These are phyloP conservation scores for Alternaria infectoria DNA, from an alignment of 2,329 filamentous ascomycete species.

Conservation along the genomic window DNA sequence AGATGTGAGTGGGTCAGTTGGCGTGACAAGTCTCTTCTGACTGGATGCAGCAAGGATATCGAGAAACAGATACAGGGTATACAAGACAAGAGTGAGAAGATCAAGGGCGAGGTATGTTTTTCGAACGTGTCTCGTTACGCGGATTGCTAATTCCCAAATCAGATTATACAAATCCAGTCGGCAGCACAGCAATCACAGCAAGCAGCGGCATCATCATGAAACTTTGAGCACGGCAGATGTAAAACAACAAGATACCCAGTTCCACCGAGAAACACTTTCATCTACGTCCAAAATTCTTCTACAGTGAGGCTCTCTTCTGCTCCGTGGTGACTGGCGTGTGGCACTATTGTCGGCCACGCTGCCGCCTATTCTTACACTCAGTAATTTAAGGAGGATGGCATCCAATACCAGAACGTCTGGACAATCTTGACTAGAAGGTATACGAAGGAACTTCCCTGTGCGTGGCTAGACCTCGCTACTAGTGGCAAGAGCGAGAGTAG, in stretches of 20 bases:
- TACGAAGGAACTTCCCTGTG: neutral
- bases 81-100: slow-evolving; percentile 68
- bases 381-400: neutral
- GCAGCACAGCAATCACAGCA: slow-evolving; percentile 34
- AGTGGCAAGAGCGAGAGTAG: neutral
- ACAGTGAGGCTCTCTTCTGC: neutral
- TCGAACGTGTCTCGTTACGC: neutral
- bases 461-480: neutral
- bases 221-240: neutral
- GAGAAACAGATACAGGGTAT: slow-evolving; percentile 70
- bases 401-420: neutral
- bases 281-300: neutral
- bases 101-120: slow-evolving; percentile 65
- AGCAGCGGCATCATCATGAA: slow-evolving; percentile 17
- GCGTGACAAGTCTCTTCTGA: slow-evolving; percentile 2
- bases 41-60: slow-evolving; percentile 63
- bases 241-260: slow-evolving; percentile 10
- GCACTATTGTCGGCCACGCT: neutral
- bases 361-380: neutral
- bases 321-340: neutral
- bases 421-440: neutral
- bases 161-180: slow-evolving; percentile 40
- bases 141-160: slow-evolving; percentile 1
- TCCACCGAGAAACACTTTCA: neutral
- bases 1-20: slow-evolving; percentile 71